Evolutionary conservation across 2,329 filamentous ascomycete genomes (phyloP).

Genomic region (Pseudopithomyces maydicus): DNA sequence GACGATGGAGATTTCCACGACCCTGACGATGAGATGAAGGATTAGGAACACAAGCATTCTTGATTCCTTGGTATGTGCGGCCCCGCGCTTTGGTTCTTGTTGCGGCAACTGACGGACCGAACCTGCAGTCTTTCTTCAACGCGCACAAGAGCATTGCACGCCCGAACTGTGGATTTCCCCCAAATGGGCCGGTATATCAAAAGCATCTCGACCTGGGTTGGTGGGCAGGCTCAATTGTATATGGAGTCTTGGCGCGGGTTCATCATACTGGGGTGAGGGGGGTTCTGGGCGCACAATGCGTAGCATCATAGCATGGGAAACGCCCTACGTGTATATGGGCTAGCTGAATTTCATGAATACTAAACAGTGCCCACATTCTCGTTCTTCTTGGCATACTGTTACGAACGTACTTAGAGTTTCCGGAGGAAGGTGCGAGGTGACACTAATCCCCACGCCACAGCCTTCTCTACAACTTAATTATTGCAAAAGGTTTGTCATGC

Average conservation of each 20-base stretch:
- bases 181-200: conserved; percentile 21
- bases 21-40: conserved; percentile 72
- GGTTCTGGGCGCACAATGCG: conserved; percentile 21
- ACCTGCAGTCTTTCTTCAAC: conserved; percentile 19
- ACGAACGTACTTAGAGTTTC: neutral
- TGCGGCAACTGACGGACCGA: conserved; percentile 7
- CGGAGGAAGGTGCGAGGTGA: neutral
- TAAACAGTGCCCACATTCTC: neutral
- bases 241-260: conserved; percentile 33
- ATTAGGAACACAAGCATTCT: conserved; percentile 42
- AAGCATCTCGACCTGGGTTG: conserved; percentile 28
- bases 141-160: conserved; percentile 25
- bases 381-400: neutral
- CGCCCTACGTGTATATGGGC: conserved; percentile 19
- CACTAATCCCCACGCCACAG: neutral
- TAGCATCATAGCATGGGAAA: conserved; percentile 15
- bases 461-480: neutral
- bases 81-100: conserved; percentile 1
- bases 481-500: neutral
- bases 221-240: conserved; percentile 24
- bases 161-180: conserved; percentile 17
- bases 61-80: conserved; percentile 26
- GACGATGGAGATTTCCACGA: conserved; percentile 69
- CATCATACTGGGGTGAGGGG: conserved; percentile 19
- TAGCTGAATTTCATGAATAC: conserved; percentile 13